Evolutionary conservation across 2,329 filamentous ascomycete species (phyloP).

Genomic region (Claviceps maximensis): DNA sequence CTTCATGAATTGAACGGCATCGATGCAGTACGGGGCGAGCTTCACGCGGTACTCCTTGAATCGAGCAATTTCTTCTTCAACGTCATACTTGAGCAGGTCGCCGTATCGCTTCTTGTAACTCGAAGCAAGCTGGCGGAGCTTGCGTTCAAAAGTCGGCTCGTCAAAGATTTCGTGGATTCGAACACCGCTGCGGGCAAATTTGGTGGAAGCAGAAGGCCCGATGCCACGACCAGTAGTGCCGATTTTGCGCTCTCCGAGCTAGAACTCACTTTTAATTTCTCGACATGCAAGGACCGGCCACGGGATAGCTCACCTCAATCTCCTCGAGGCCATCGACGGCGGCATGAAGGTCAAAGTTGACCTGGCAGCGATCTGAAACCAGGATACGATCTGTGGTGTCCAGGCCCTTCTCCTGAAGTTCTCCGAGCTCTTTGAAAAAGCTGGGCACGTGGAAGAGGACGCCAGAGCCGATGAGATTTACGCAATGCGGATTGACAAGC

Average conservation of each 20-base stretch:
- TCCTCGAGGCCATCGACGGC: slow-evolving; percentile 59
- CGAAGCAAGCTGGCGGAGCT: slow-evolving; percentile 45
- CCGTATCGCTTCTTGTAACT: slow-evolving; percentile 56
- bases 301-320: slow-evolving; percentile 30
- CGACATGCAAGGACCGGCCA: background rate
- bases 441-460: slow-evolving; percentile 46
- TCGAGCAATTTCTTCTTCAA: slow-evolving; percentile 53
- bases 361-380: slow-evolving; percentile 49
- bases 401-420: slow-evolving; percentile 21
- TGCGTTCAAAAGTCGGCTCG: slow-evolving; percentile 50
- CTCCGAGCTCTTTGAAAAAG: slow-evolving; percentile 29
- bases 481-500: slow-evolving; percentile 53
- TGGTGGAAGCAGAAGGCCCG: slow-evolving; percentile 10
- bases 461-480: slow-evolving; percentile 62
- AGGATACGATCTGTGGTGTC: slow-evolving; percentile 35
- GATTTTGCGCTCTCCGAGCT: slow-evolving; percentile 14
- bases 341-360: slow-evolving; percentile 52
- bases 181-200: slow-evolving; percentile 44
- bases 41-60: slow-evolving; percentile 46
- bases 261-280: background rate
- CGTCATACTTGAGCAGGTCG: slow-evolving; percentile 49
- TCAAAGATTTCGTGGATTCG: slow-evolving; percentile 56
- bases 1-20: slow-evolving; percentile 52
- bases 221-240: slow-evolving; percentile 24
- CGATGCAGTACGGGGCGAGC: slow-evolving; percentile 49